Evolutionary conservation across 768 basidiomycete species (phyloP), one percentile per base, ranked within the genome.

Genomic region (Termitomyces sp.): DNA sequence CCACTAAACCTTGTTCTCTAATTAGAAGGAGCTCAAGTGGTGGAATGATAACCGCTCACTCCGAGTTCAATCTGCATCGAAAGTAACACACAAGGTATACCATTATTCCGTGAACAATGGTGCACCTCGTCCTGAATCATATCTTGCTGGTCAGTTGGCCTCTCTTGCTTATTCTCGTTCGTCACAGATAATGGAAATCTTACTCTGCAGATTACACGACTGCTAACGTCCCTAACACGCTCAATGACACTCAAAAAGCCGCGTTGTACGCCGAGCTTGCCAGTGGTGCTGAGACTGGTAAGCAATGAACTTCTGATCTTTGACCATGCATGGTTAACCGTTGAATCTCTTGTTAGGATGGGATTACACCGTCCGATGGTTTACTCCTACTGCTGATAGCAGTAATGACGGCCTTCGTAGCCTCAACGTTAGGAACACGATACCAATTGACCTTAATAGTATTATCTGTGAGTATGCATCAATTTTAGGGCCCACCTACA

Each of bases 111-210:
- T 93, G 0, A 84, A 78, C 62, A 96, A 94, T 67, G 86, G 74
- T 16, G 94, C 92, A 2, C 95, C 94, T 39, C 79, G 94, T 11
- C 95, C 94, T 0, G 95, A 98, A 73, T 91, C 87, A 0, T 89
- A 89, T 64, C 67, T 84, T 19, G 74, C 75, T 25, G 86, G 86
- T 83, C 57, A 34, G 74, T 28, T 12, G n/a, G 9, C 25, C n/a
- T 51, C 68, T n/a, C 10, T 43, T 16, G n/a, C 32, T 6, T 23
- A 8, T 56, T 6, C 27, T 27, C 21, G 3, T 12, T 32, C 10
- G 16, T 40, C 3, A 37, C 35, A 17, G n/a, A 28, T 23, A 16
- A 40, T 49, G 19, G 19, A 2, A n/a, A 5, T 19, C 11, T 72
- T 8, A 17, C 21, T 72, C 54, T 60, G 48, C 74, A 80, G 95